phyloP scores from a whole-genome alignment of 2,329 filamentous ascomycete species.

The Hypocrella siamensis region DNA sequence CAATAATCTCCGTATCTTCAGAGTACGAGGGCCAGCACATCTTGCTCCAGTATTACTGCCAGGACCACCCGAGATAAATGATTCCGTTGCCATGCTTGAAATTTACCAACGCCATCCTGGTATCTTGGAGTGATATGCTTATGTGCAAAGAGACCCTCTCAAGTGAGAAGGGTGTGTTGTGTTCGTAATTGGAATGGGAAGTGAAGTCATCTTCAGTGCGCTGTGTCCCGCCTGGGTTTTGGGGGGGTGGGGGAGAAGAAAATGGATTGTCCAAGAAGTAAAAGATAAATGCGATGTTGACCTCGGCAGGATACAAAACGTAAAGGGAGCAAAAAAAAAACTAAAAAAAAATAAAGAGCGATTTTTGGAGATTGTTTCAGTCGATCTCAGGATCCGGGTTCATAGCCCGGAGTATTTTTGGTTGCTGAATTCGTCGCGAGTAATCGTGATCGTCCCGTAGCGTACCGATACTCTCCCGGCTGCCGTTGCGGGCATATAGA shows the following conservation, averaged over 20 bases:
- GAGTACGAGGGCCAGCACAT: no score
- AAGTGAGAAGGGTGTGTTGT: no score
- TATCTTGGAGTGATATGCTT: conserved; percentile 16
- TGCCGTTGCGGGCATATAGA: conserved; percentile 41
- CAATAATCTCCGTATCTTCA: no score
- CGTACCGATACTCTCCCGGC: conserved; percentile 47
- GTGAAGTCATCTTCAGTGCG: no score
- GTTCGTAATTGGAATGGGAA: no score
- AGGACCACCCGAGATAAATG: no score
- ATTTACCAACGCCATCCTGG: conserved; percentile 21
- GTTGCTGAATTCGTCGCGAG: conserved; percentile 40
- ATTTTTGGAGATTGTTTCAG: background rate
- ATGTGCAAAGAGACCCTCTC: conserved; percentile 3
- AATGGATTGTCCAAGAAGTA: conserved; percentile 9
- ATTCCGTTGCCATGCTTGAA: no score
- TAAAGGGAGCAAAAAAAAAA: background rate
- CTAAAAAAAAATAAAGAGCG: background rate
- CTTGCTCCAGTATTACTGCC: no score
- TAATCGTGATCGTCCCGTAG: conserved; percentile 51
- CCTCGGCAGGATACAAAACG: background rate
- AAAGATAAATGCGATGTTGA: no score
- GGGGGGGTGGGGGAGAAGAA: no score
- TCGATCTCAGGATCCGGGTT: conserved; percentile 38
- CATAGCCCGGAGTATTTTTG: conserved; percentile 42
- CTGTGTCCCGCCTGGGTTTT: no score